Percentiles rank a stretch among this genome's conserved stretches.
These are phyloP conservation scores for Rhododendron ovatum DNA, from an alignment of 148 eudicot genomes.

Conservation along the genomic window DNA sequence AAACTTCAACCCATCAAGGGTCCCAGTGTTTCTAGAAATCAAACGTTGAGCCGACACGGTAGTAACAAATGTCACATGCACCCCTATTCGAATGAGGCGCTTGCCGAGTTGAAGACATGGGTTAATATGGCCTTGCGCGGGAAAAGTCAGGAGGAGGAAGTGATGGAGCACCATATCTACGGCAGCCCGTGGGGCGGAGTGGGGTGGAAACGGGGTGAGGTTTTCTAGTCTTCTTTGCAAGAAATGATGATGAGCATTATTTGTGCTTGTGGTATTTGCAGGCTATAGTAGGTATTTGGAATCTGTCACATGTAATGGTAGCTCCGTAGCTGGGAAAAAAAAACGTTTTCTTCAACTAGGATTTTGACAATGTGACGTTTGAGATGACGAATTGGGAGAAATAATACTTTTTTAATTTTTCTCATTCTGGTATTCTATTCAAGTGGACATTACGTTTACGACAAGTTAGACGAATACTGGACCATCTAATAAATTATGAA, in stretches of 20 bases:
- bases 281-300: not conserved
- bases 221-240: not conserved
- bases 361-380: not conserved
- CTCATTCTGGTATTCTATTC: not conserved
- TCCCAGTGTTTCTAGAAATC: not conserved
- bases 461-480: not conserved
- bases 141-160: slow-evolving; percentile 26
- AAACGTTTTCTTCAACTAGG: no score
- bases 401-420: not conserved
- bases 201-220: not conserved
- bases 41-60: slow-evolving; percentile 14
- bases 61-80: slow-evolving; percentile 39
- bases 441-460: not conserved
- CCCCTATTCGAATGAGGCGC: slow-evolving; percentile 25
- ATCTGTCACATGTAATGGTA: not conserved
- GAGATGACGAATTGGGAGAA: not conserved
- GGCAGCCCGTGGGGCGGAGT: not conserved
- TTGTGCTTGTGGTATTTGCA: not conserved
- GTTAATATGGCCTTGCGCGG: slow-evolving; percentile 56
- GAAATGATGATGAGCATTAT: not conserved
- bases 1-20: slow-evolving; percentile 29
- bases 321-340: no score
- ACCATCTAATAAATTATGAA: not conserved
- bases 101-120: slow-evolving; percentile 56
- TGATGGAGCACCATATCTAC: slow-evolving; percentile 16